Evolutionary conservation across 768 basidiomycete species (phyloP).

Genomic region (Hemileccinum rubropunctum): DNA sequence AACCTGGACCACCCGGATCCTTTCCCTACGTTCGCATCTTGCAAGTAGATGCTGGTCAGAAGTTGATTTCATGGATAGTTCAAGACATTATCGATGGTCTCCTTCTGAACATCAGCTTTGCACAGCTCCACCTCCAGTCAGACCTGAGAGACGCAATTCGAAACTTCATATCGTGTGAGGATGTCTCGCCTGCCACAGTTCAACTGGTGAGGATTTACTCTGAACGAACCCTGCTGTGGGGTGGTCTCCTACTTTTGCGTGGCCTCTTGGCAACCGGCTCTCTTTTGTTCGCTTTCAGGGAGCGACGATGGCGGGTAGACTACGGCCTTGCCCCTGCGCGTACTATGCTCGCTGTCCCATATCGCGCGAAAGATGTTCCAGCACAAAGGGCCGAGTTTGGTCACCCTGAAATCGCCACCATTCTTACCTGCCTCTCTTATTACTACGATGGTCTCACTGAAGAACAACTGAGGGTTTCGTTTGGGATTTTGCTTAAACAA

Average conservation of each 20-base stretch:
- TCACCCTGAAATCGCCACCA: slow-evolving; percentile 24
- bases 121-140: not conserved
- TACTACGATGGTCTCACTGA: slow-evolving; percentile 24
- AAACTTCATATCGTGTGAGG: slow-evolving; percentile 14
- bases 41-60: slow-evolving; percentile 1
- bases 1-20: not conserved
- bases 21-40: slow-evolving; percentile 16
- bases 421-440: slow-evolving; percentile 14
- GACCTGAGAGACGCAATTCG: slow-evolving; percentile 6
- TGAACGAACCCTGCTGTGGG: slow-evolving; percentile 7
- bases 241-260: slow-evolving; percentile 28
- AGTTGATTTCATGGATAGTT: slow-evolving; percentile 6
- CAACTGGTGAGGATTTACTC: slow-evolving; percentile 1
- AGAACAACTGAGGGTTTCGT: slow-evolving; percentile 14
- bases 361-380: slow-evolving; percentile 27
- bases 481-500: slow-evolving; percentile 12
- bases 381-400: slow-evolving; percentile 24
- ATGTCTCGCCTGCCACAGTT: not conserved
- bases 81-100: slow-evolving; percentile 7
- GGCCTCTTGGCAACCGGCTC: slow-evolving; percentile 28
- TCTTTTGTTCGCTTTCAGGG: slow-evolving; percentile 17
- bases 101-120: slow-evolving; percentile 6
- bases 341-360: slow-evolving; percentile 27
- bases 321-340: slow-evolving; percentile 13
- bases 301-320: slow-evolving; percentile 27